Evolutionary conservation across 2,329 filamentous ascomycete genomes (phyloP).

Genomic region (Alternaria infectoria): DNA sequence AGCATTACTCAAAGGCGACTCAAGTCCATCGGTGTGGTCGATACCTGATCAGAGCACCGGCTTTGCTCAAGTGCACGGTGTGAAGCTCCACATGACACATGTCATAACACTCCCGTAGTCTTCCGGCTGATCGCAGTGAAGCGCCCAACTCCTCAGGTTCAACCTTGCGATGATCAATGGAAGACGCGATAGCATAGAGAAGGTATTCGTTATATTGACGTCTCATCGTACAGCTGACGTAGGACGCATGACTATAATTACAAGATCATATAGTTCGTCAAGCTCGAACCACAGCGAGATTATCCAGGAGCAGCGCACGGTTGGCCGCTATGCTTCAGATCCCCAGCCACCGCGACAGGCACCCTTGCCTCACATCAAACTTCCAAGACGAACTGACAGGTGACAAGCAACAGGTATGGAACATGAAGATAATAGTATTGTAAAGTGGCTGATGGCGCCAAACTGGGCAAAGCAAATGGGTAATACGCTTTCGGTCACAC

Average conservation of each 20-base stretch:
- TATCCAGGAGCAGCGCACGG: conserved; percentile 14
- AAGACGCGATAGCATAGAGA: conserved; percentile 8
- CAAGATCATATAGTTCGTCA: conserved; percentile 21
- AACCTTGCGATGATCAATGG: background rate
- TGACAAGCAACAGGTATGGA: conserved; percentile 3
- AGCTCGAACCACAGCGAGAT: conserved; percentile 19
- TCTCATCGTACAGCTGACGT: conserved; percentile 13
- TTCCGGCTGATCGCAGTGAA: background rate
- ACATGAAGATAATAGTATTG: conserved; percentile 2
- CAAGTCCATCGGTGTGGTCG: background rate
- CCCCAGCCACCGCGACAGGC: conserved; percentile 2
- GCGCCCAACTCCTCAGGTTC: background rate
- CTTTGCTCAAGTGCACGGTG: background rate
- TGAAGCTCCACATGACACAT: background rate
- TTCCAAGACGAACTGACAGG: conserved; percentile 2
- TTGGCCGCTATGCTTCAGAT: conserved; percentile 10
- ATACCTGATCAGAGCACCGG: conserved; percentile 1
- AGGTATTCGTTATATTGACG: conserved; percentile 25
- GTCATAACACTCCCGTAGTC: background rate
- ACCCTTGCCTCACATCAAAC: conserved; percentile 7
- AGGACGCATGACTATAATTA: conserved; percentile 29
- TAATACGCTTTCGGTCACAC: conserved; percentile 10
- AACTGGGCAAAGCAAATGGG: conserved; percentile 17
- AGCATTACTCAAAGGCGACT: background rate
- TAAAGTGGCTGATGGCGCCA: conserved; percentile 1